Evolutionary conservation across 495 filamentous ascomycete species (phyloP).

Genomic region (Hamigera avellanea): DNA sequence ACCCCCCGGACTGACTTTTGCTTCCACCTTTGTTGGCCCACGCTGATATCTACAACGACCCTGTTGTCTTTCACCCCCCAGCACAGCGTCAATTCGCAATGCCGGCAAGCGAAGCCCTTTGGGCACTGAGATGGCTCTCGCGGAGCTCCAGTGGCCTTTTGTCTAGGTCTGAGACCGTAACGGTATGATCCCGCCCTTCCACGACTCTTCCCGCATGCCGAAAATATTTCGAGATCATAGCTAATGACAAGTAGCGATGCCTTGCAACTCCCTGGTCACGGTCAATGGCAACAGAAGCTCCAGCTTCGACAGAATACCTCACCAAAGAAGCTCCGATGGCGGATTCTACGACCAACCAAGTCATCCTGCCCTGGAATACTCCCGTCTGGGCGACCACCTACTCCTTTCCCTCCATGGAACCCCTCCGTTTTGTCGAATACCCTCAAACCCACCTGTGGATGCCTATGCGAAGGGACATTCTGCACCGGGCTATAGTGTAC

Average conservation of each 20-base stretch:
- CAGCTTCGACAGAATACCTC: slow-evolving; percentile 19
- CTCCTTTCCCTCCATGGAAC: slow-evolving; percentile 83
- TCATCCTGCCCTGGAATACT: slow-evolving; percentile 16
- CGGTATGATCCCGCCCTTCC: slow-evolving; percentile 22
- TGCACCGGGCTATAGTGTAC: slow-evolving; percentile 86
- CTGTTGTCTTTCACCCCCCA: neutral
- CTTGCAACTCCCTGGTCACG: slow-evolving; percentile 37
- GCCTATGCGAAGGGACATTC: slow-evolving; percentile 80
- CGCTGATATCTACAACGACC: neutral
- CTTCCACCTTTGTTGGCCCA: slow-evolving; percentile 5
- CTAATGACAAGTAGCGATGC: slow-evolving; percentile 33
- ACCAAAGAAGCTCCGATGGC: slow-evolving; percentile 26
- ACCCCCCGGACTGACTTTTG: slow-evolving; percentile 27
- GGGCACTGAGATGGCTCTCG: slow-evolving; percentile 29
- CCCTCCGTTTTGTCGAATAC: slow-evolving; percentile 66
- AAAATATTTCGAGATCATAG: neutral
- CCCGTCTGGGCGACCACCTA: slow-evolving; percentile 72
- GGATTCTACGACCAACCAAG: neutral
- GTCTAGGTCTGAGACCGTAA: slow-evolving; percentile 32
- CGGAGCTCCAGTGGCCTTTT: slow-evolving; percentile 31
- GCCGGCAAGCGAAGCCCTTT: slow-evolving; percentile 25
- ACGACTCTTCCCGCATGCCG: neutral
- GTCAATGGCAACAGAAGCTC: slow-evolving; percentile 69
- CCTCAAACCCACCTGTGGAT: slow-evolving; percentile 69
- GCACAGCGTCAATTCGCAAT: slow-evolving; percentile 15